Percentiles rank a stretch among this genome's conserved stretches.
These are phyloP conservation scores for Russula earlei DNA, from an alignment of 768 basidiomycete genomes.

Conservation along the genomic window DNA sequence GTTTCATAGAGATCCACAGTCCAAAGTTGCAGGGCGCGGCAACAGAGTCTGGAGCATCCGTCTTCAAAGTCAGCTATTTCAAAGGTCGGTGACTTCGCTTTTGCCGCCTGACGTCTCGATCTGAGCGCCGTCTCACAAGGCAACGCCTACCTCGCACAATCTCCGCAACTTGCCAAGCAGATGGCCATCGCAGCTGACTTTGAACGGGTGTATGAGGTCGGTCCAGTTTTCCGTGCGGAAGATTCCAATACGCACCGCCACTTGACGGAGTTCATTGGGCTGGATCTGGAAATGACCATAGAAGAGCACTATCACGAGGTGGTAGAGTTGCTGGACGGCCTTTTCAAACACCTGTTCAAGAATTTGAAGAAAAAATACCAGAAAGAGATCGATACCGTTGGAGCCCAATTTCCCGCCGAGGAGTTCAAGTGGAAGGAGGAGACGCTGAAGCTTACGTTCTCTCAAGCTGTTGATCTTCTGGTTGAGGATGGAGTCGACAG, in stretches of 20 bases:
- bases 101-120: neutral
- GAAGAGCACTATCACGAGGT: conserved; percentile 99
- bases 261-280: conserved; percentile 95
- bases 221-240: conserved; percentile 94
- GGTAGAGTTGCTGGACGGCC: conserved; percentile 79
- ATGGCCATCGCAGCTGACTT: conserved; percentile 99
- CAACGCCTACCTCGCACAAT: conserved; percentile 88
- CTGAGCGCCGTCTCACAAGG: conserved; percentile 35
- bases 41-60: conserved; percentile 92
- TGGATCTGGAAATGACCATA: conserved; percentile 98
- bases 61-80: conserved; percentile 98
- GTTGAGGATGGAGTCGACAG: conserved; percentile 77
- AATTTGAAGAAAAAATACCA: conserved; percentile 67
- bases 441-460: conserved; percentile 78
- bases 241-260: conserved; percentile 96
- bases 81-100: conserved; percentile 49
- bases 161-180: conserved; percentile 95
- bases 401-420: conserved; percentile 87
- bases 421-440: conserved; percentile 93
- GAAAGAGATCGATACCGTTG: conserved; percentile 74
- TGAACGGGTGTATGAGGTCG: conserved; percentile 97
- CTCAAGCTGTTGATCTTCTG: conserved; percentile 79
- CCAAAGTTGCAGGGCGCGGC: conserved; percentile 96
- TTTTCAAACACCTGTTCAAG: conserved; percentile 81
- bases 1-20: conserved; percentile 93